phyloP scores from a whole-genome alignment of 768 basidiomycete species.

The Solioccasus polychromus region DNA sequence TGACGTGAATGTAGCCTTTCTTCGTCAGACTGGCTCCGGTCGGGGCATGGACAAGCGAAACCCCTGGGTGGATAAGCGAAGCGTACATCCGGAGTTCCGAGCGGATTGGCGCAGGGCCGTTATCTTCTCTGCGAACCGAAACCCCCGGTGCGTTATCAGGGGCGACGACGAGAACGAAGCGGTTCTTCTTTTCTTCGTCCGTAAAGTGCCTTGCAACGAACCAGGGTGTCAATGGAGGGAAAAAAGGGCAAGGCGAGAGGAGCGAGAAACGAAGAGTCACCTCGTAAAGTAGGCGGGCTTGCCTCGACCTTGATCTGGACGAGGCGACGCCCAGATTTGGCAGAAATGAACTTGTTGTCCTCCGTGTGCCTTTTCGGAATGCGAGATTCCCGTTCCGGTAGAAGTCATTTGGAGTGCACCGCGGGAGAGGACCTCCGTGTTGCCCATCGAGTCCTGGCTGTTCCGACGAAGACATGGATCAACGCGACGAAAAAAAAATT shows the following conservation, averaged over 20 bases:
- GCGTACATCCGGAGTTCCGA: constrained; percentile 70
- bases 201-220: constrained; percentile 54
- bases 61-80: constrained; percentile 60
- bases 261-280: constrained; percentile 26
- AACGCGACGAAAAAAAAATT: background rate
- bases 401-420: constrained; percentile 92
- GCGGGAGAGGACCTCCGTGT: constrained; percentile 82
- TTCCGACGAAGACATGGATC: background rate
- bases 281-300: constrained; percentile 84
- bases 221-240: too few relatives aligned
- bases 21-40: constrained; percentile 34
- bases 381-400: constrained; percentile 87
- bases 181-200: constrained; percentile 78
- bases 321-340: constrained; percentile 68
- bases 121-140: constrained; percentile 54
- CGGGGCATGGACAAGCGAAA: constrained; percentile 52
- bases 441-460: constrained; percentile 90
- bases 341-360: constrained; percentile 52
- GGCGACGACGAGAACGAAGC: constrained; percentile 73
- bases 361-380: constrained; percentile 66
- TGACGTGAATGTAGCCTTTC: constrained; percentile 82
- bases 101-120: constrained; percentile 81
- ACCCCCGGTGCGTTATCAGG: constrained; percentile 63
- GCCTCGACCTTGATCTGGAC: constrained; percentile 20
- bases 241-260: background rate